Base-by-base conservation (phyloP, 352 stramenopile genomes). In the Pilasporangium apinafurcum region DNA sequence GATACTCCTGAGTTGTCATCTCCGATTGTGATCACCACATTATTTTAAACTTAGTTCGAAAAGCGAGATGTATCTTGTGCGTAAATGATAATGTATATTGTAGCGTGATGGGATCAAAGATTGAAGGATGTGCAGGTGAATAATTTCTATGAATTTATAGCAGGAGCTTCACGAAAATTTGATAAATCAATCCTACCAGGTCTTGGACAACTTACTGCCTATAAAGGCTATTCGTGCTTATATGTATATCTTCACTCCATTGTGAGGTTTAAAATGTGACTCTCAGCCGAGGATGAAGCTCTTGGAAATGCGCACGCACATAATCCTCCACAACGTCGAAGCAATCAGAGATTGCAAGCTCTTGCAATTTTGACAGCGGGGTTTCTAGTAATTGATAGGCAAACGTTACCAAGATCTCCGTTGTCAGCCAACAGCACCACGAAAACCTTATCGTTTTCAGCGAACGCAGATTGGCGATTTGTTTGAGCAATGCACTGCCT, bases 401-500 rank as follows among this genome's bases (percentile, higher is more conserved):
- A 31, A 90, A 76, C 5, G 67, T 68, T 12, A 86, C 67, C 18
- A 90, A 70, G 25, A 79, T 67, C 48, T 90, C 74, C 18, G 74
- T 90, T 20, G 74, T 83, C 40, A 90, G 65, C 77, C 77, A 90
- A 49, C 69, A 78, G 58, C 77, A 90, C 77, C 77, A 90, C n/a
- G 77, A 84, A 29, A 90, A 73, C 28, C 73, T 68, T 37, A 90
- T 48, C 32, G 69, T 72, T 57, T 78, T 80, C 31, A 90, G 69
- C 10, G 53, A 49, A 16, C 71, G 69, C 45, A 62, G 86, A 29
- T 53, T 60, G 16, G 71, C 55, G 13, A 90, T 43, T 22, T 81
- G 56, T 33, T 62, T 53, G 14, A 90, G 46, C n/a, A 86, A 37
- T 22, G 57, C 59, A 9, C 57, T 56, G 32, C 68, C 67, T 21